These are phyloP conservation scores for Phanerochaete sordida DNA, from an alignment of 768 basidiomycete species.

Conservation along the genomic window DNA sequence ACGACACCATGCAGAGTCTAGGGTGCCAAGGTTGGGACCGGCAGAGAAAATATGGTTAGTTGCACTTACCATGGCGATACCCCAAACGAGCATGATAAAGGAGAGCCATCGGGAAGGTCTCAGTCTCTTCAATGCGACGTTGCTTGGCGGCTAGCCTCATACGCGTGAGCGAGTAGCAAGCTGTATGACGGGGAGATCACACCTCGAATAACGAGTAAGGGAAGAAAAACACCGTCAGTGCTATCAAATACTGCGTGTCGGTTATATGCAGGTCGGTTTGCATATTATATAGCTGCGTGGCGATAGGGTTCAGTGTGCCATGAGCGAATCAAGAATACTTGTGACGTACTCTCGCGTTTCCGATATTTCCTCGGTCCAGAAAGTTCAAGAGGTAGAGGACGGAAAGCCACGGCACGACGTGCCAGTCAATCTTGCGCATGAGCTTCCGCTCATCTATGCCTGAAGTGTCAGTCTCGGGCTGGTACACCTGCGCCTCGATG, in stretches of 20 bases:
- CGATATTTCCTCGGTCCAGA: constrained; percentile 59
- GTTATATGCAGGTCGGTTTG: constrained; percentile 53
- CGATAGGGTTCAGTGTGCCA: not conserved
- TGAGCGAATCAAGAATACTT: not conserved
- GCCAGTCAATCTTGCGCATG: constrained; percentile 56
- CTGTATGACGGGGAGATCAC: constrained; percentile 7
- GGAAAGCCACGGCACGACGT: constrained; percentile 73
- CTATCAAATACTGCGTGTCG: constrained; percentile 64
- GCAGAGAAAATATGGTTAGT: not conserved
- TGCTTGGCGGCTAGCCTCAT: constrained; percentile 51
- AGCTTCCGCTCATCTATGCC: constrained; percentile 52
- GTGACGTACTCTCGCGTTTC: constrained; percentile 62
- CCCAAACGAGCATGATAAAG: constrained; percentile 40
- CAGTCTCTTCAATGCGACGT: constrained; percentile 53
- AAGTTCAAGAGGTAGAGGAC: constrained; percentile 75
- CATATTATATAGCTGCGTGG: constrained; percentile 52
- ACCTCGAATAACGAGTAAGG: constrained; percentile 72
- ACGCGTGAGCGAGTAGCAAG: not conserved
- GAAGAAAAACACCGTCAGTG: constrained; percentile 74
- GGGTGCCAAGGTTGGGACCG: not conserved
- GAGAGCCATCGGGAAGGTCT: constrained; percentile 66
- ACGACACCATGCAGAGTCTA: constrained; percentile 65
- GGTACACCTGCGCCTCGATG: constrained; percentile 34
- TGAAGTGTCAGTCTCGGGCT: constrained; percentile 49
- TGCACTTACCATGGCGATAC: constrained; percentile 35